Conservation (phyloP, 345 rosid genomes). For the Arabidopsis suecica region DNA sequence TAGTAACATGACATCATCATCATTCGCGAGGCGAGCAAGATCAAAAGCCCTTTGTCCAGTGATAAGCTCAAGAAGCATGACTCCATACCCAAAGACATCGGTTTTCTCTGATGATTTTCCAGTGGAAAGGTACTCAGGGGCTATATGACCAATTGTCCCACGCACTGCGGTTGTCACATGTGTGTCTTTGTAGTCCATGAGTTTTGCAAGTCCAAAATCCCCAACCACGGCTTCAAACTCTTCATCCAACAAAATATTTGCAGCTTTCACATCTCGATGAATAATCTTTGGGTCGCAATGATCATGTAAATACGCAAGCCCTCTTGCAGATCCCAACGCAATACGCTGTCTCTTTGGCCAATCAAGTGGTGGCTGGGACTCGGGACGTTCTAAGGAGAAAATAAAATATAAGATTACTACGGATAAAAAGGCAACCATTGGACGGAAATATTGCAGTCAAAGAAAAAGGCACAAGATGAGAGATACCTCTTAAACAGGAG, state of each 20-base stretch:
- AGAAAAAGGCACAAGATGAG: conserved; percentile 18
- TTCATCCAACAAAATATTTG: conserved; percentile 91
- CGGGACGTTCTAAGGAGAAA: conserved; percentile 43
- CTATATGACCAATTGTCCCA: conserved; percentile 98
- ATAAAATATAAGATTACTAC: conserved; percentile 16
- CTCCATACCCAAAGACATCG: conserved; percentile 95
- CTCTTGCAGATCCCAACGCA: conserved; percentile 94
- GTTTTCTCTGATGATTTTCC: conserved; percentile 99
- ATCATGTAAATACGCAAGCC: conserved; percentile 90
- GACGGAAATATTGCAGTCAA: neutral
- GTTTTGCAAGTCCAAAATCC: conserved; percentile 94
- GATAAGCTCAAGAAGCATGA: conserved; percentile 87
- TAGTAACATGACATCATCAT: conserved; percentile 95
- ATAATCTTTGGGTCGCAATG: conserved; percentile 98
- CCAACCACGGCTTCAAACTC: conserved; percentile 95
- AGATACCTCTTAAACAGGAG: conserved; percentile 86
- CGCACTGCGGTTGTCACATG: conserved; percentile 97
- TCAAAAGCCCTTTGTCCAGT: conserved; percentile 96
- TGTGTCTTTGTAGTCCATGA: conserved; percentile 94
- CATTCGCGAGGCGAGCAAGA: conserved; percentile 91
- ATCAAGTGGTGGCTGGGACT: conserved; percentile 66
- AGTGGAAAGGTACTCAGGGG: conserved; percentile 97
- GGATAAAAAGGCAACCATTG: neutral
- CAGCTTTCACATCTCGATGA: conserved; percentile 99
- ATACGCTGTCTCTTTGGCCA: conserved; percentile 94